These are phyloP conservation scores for Daldinia childiae DNA, from an alignment of 495 filamentous ascomycete genomes.

Conservation along the genomic window DNA sequence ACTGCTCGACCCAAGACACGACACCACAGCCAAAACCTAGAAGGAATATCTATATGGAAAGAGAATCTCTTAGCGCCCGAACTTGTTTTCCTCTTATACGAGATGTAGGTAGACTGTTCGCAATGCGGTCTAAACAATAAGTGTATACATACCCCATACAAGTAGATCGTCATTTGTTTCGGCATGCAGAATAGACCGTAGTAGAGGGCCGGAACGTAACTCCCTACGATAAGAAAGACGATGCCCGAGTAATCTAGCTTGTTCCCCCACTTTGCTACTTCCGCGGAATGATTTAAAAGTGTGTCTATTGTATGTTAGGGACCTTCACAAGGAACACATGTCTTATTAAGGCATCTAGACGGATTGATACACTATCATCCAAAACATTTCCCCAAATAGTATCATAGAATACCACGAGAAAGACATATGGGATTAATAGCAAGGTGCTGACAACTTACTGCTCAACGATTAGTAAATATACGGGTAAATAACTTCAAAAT, in stretches of 20 bases:
- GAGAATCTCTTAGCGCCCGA: conserved; percentile 10
- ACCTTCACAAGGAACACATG: not conserved
- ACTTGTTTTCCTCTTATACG: not conserved
- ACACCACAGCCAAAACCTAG: conserved; percentile 77
- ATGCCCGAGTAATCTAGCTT: conserved; percentile 92
- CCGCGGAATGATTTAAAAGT: conserved; percentile 54
- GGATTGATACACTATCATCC: not conserved
- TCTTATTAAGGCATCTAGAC: no score
- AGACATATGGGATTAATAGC: not conserved
- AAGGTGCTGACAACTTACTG: conserved; percentile 26
- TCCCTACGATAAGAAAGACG: conserved; percentile 86
- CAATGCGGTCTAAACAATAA: not conserved
- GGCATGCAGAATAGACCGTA: conserved; percentile 83
- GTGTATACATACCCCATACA: conserved; percentile 69
- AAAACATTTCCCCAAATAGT: not conserved
- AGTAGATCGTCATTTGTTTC: conserved; percentile 70
- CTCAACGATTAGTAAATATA: conserved; percentile 21
- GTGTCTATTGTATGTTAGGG: conserved; percentile 42
- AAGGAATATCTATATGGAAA: conserved; percentile 68
- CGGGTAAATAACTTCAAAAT: no score
- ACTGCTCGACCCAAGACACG: conserved; percentile 79
- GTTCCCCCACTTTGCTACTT: conserved; percentile 59
- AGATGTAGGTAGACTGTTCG: not conserved
- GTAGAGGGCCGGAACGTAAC: conserved; percentile 84
- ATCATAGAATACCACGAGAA: not conserved